Evolutionary conservation across 352 stramenopile species (phyloP).

Genomic region (Globisporangium cederbergense): DNA sequence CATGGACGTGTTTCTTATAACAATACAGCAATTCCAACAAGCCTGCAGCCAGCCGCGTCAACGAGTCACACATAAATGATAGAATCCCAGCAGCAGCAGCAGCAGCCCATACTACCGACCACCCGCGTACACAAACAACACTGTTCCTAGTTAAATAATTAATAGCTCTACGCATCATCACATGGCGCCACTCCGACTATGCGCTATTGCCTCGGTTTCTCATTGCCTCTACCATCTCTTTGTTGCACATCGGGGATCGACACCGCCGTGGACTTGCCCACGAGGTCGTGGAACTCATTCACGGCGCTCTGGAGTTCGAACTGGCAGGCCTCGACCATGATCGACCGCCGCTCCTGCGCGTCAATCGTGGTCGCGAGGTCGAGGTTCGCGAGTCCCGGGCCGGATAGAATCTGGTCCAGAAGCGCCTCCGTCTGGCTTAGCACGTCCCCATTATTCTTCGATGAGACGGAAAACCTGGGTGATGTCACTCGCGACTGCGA

Average conservation of each 20-base stretch:
- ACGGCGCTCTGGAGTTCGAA: constrained; percentile 53
- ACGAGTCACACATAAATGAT: not conserved
- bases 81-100: not conserved
- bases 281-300: constrained; percentile 57
- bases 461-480: constrained; percentile 24
- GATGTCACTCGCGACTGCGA: constrained; percentile 8
- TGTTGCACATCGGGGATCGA: not conserved
- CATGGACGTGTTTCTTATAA: too few relatives aligned
- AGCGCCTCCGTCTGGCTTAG: constrained; percentile 54
- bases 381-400: constrained; percentile 30
- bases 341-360: constrained; percentile 39
- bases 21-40: not conserved
- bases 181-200: not conserved
- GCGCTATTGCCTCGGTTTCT: not conserved
- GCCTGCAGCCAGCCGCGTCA: not conserved
- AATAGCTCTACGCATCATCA: not conserved
- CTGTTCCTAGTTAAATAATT: constrained; percentile 14
- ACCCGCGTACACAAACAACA: not conserved
- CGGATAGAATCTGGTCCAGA: constrained; percentile 41
- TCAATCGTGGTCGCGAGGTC: constrained; percentile 31
- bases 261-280: constrained; percentile 4
- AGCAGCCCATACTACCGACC: too few relatives aligned
- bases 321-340: constrained; percentile 65
- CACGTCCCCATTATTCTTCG: constrained; percentile 44
- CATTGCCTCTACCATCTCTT: not conserved